Evolutionary conservation across 2,329 filamentous ascomycete species (phyloP), one percentile per base, ranked within the genome.

Genomic region (Aspergillus sojae): DNA sequence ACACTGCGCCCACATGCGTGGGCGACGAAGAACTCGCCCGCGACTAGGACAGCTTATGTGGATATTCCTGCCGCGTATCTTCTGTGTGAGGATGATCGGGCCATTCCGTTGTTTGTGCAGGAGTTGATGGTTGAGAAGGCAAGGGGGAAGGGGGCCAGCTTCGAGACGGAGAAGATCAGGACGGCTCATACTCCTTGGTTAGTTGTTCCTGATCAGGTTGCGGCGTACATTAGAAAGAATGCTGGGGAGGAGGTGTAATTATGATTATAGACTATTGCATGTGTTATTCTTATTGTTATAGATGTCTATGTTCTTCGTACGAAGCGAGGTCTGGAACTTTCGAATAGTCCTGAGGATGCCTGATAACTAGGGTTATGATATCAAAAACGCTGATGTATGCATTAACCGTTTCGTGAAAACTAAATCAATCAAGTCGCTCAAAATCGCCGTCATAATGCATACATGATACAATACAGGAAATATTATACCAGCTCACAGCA

Each of bases 151-250:
- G 74, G 74, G 1, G 73, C 70, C 14, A 28, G 59, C 5, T 69
- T 78, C 41, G 70, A 71, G 53, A 74, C 72, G 1, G 72, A 75
- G 58, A 74, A 62, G 56, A 68, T 76, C 23, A 62, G 65, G 21
- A 68, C 74, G 5, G 68, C 64, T 1, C 72, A 76, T 63, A 68
- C 71, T 32, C 74, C 74, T 7, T 76, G 74, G 74, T 61, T 76
- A 54, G 74, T 66, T 4, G 45, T 61, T 16, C 69, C 69, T 10
- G 68, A 70, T 57, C 56, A 64, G 50, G 65, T 73, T 28, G 65
- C 63, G 9, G 61, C 48, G 21, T 72, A 68, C 59, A 61, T 72
- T 16, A 62, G 62, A 23, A 65, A 59, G 55, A 67, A 72, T 55
- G 63, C 63, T 12, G 50, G 50, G 14, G 16, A 34, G 46, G 12